phyloP scores from a whole-genome alignment of 305 asterid species.

The Fraxinus nigra region DNA sequence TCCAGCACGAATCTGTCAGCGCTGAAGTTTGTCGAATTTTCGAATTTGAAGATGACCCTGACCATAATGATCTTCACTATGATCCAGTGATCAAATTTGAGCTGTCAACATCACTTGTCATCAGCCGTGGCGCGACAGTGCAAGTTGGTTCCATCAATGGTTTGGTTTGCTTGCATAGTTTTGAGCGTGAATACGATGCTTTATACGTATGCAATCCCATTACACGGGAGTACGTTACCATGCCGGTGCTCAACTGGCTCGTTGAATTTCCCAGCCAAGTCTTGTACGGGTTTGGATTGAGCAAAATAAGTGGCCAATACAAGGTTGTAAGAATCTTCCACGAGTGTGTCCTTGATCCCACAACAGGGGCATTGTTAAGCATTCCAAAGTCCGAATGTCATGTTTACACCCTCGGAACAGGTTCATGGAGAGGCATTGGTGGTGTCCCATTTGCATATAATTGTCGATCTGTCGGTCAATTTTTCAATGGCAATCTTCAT shows the following conservation, averaged over 20 bases:
- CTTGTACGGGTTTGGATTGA: constrained; percentile 31
- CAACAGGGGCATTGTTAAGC: background rate
- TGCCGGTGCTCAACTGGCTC: constrained; percentile 17
- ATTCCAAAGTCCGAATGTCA: constrained; percentile 16
- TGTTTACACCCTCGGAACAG: constrained; percentile 47
- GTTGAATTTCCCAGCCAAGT: background rate
- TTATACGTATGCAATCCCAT: constrained; percentile 30
- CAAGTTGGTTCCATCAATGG: constrained; percentile 27
- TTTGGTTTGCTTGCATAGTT: constrained; percentile 19
- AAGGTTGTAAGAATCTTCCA: constrained; percentile 31
- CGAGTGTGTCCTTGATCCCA: background rate
- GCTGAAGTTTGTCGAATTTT: background rate
- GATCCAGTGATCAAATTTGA: constrained; percentile 5
- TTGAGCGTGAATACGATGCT: background rate
- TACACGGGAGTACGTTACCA: constrained; percentile 17
- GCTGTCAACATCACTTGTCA: background rate
- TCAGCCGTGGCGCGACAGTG: background rate
- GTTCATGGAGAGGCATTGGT: constrained; percentile 37
- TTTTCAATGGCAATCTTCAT: constrained; percentile 40
- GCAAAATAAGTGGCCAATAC: constrained; percentile 10
- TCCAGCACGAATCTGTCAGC: background rate
- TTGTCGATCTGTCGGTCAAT: constrained; percentile 17
- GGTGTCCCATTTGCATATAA: constrained; percentile 13
- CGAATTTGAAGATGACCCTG: constrained; percentile 22
- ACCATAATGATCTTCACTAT: constrained; percentile 15